Evolutionary conservation across 2,329 filamentous ascomycete genomes (phyloP).

Genomic region (Rutstroemia sp.): DNA sequence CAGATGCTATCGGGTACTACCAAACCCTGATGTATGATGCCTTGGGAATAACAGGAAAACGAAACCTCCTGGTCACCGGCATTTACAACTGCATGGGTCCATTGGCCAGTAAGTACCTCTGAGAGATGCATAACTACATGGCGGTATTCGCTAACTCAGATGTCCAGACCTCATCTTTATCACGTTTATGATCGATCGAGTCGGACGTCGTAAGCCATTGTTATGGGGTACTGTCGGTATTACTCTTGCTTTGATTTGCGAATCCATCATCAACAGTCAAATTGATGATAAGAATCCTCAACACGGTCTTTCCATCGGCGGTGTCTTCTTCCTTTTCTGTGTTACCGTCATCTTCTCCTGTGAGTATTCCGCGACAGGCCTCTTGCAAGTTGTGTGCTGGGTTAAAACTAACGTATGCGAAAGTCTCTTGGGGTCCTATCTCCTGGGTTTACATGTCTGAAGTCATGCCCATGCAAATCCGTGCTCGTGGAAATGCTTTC

Average conservation of each 20-base stretch:
- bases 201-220: conserved; percentile 44
- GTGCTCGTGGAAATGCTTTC: conserved; percentile 50
- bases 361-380: neutral
- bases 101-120: conserved; percentile 29
- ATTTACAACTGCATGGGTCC: conserved; percentile 55
- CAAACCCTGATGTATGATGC: conserved; percentile 51
- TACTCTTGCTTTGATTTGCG: conserved; percentile 49
- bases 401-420: too few relatives aligned
- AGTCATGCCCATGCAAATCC: conserved; percentile 59
- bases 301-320: conserved; percentile 46
- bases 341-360: conserved; percentile 50
- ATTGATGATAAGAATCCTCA: conserved; percentile 34
- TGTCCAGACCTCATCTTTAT: conserved; percentile 51
- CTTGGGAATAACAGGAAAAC: conserved; percentile 47
- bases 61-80: conserved; percentile 46
- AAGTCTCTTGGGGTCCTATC: conserved; percentile 50
- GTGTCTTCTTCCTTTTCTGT: conserved; percentile 59
- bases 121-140: too few relatives aligned
- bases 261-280: conserved; percentile 49
- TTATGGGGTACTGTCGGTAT: conserved; percentile 47
- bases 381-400: too few relatives aligned
- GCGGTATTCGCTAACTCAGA: neutral
- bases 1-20: conserved; percentile 55
- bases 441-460: conserved; percentile 60
- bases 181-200: conserved; percentile 45